Evolutionary conservation across 345 rosid genomes (phyloP), one percentile per base, ranked within the genome.

Genomic region (Psidium guajava): DNA sequence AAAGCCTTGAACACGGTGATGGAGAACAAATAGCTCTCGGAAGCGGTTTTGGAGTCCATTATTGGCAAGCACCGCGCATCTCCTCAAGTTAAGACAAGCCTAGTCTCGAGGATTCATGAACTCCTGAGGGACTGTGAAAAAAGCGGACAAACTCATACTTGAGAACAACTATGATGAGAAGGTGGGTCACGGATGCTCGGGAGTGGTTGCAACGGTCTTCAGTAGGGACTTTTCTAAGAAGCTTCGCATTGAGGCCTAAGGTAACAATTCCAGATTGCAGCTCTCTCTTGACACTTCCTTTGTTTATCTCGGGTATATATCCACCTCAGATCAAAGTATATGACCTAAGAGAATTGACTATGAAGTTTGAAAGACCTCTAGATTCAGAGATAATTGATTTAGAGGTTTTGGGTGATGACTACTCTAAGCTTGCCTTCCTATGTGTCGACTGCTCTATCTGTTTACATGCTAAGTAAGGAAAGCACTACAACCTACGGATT

Each of bases 261-360:
- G 86, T 82, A 24, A 87, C 88, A 49, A 64, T 87, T 20, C 84
- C 84, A 6, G 88, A 86, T 7, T 87, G 88, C 24, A 86, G 88
- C 44, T 81, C 88, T 10, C 82, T 87, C 47, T n/a, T 84, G 40
- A 87, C 86, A 13, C 88, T 86, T 20, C 84, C 86, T n/a, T 50
- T 87, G 73, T 47, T 84, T 82, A 84, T 84, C 54, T 81, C 84
- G n/a, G 99, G 98, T 56, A 93, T 95, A 89, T 93, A 95, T 86
- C 99, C 98, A 47, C 99, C 98, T 28, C 98, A 95, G 85, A 89
- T 95, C 59, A 94, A 97, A 91, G 99, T 95, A 54, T 95, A 95
- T 51, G 98, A 95, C 89, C 92, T 95, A 28, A 90, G 93, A 64
- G 90, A 97, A 84, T 91, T 93, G 24, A 89, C 96, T 2, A 64